Conservation (phyloP, 306 rosid species). For the Begonia masoniana region DNA sequence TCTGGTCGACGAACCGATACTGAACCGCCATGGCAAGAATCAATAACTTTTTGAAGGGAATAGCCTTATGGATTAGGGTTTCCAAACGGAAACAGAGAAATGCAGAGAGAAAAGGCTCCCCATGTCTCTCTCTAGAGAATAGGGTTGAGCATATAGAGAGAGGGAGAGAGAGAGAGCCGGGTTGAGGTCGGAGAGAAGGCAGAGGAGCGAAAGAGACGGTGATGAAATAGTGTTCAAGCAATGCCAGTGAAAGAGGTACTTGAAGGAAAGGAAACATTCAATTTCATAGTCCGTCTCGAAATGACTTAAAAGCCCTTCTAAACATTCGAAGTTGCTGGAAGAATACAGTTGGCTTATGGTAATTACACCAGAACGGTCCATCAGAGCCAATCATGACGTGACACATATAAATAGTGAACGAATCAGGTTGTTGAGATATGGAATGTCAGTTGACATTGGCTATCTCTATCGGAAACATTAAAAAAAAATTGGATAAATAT, state of each 20-base stretch:
- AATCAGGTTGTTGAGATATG: background rate
- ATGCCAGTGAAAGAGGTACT: too few relatives aligned
- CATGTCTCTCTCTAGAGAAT: constrained; percentile 5
- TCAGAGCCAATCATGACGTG: background rate
- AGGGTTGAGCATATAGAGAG: constrained; percentile 7
- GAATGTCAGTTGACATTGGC: background rate
- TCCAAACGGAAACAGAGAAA: background rate
- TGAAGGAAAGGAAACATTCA: too few relatives aligned
- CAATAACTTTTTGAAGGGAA: background rate
- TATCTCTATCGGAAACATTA: too few relatives aligned
- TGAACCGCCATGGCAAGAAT: constrained; percentile 8
- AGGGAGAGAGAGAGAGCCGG: constrained; percentile 10
- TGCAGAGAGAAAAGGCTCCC: background rate
- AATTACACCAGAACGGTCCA: too few relatives aligned
- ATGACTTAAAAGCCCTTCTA: too few relatives aligned
- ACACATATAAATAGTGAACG: background rate
- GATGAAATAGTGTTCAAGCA: background rate
- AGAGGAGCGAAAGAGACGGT: constrained; percentile 8
- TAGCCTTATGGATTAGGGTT: background rate
- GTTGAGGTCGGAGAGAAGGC: constrained; percentile 29
- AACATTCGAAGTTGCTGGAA: too few relatives aligned
- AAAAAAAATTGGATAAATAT: too few relatives aligned
- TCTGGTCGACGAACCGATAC: constrained; percentile 16
- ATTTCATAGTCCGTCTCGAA: too few relatives aligned
- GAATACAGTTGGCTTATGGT: too few relatives aligned